Evolutionary conservation across 345 rosid species (phyloP).

Genomic region (Aethionema arabicum): DNA sequence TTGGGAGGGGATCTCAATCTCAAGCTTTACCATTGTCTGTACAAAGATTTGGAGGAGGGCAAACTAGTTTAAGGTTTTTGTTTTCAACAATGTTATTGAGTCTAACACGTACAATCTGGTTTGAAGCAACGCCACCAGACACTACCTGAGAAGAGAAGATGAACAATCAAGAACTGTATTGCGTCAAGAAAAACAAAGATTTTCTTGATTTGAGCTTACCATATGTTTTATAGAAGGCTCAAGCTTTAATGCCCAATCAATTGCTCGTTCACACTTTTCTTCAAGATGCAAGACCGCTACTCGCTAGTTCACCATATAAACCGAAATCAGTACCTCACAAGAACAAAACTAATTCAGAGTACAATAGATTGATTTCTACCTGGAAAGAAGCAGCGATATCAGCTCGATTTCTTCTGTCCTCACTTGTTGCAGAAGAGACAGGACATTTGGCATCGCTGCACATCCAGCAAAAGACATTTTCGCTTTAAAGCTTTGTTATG

Average conservation of each 20-base stretch:
- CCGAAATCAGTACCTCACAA: neutral
- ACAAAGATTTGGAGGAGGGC: conserved; percentile 89
- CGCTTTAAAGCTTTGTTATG: neutral
- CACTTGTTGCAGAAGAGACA: conserved; percentile 59
- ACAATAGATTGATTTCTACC: conserved; percentile 38
- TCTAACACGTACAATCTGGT: conserved; percentile 67
- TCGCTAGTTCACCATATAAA: conserved; percentile 53
- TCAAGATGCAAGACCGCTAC: conserved; percentile 94
- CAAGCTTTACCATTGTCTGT: conserved; percentile 76
- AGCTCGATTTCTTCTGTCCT: conserved; percentile 79
- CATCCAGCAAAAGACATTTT: conserved; percentile 17
- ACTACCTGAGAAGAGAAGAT: conserved; percentile 58
- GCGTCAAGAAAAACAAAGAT: conserved; percentile 2
- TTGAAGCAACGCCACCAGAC: conserved; percentile 97
- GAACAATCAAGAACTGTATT: conserved; percentile 4
- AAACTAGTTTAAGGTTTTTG: conserved; percentile 69
- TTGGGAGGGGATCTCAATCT: neutral
- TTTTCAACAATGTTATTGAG: conserved; percentile 63
- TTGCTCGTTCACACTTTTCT: conserved; percentile 89
- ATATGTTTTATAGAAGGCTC: conserved; percentile 78
- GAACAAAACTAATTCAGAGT: neutral
- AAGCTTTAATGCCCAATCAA: conserved; percentile 82
- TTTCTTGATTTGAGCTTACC: conserved; percentile 45
- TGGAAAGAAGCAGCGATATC: conserved; percentile 97
- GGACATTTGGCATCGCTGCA: conserved; percentile 69